These are phyloP conservation scores for Ustilago loliicola DNA, from an alignment of 1,284 basidiomycete genomes.

Conservation along the genomic window DNA sequence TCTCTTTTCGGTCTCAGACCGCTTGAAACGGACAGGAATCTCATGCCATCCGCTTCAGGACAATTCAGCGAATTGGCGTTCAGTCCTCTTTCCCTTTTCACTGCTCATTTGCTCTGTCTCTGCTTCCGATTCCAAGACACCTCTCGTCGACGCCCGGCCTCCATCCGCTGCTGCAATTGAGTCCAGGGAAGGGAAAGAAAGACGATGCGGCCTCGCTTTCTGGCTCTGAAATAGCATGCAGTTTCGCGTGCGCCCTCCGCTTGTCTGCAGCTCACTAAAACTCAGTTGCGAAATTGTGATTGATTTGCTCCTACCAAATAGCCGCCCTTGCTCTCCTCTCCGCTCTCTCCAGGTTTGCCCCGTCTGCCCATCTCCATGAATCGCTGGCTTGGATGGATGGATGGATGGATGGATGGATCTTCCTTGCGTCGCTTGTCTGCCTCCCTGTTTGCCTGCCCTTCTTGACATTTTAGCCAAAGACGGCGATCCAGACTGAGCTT, in stretches of 20 bases:
- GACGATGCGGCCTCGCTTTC: not conserved
- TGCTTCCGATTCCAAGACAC: slow-evolving; percentile 11
- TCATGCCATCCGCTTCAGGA: slow-evolving; percentile 5
- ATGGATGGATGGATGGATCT: not conserved
- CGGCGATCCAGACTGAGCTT: slow-evolving; percentile 6
- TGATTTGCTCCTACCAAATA: slow-evolving; percentile 3
- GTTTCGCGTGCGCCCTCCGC: slow-evolving; percentile 1
- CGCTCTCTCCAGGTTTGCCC: slow-evolving; percentile 6
- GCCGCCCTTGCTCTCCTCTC: not conserved
- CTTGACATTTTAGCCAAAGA: not conserved
- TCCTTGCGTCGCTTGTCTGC: not conserved
- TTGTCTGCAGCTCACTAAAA: not conserved
- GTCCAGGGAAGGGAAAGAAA: not conserved
- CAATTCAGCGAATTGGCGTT: not conserved
- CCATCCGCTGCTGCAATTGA: not conserved
- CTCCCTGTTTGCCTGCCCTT: not conserved
- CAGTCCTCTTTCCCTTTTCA: not conserved
- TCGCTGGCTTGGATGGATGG: not conserved
- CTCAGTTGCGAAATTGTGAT: slow-evolving; percentile 2
- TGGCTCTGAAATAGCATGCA: slow-evolving; percentile 2
- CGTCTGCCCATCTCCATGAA: not conserved
- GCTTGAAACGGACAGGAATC: not conserved
- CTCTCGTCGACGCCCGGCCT: slow-evolving; percentile 6
- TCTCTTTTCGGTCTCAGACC: slow-evolving; percentile 6
- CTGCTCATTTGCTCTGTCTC: not conserved